Evolutionary conservation across 2,329 filamentous ascomycete genomes (phyloP).

Genomic region (Cercospora sesami): DNA sequence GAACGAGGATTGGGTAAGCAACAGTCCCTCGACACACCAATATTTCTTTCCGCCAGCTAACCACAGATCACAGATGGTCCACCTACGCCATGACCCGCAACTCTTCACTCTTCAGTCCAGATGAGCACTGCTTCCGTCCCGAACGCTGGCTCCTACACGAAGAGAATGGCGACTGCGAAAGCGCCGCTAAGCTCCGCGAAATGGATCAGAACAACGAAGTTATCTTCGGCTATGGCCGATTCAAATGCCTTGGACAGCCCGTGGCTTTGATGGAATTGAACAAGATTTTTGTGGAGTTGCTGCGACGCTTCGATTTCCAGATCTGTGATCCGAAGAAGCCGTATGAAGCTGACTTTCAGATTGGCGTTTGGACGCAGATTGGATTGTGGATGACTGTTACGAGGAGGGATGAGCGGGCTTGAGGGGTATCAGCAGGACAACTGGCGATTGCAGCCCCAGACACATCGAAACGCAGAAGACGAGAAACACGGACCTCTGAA

Average conservation of each 20-base stretch:
- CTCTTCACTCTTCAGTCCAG: constrained; percentile 1
- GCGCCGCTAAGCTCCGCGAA: constrained; percentile 8
- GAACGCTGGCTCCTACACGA: constrained; percentile 18
- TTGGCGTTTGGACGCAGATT: constrained; percentile 14
- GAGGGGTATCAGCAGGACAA: not conserved
- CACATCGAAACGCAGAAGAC: no score
- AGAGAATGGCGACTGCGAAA: constrained; percentile 15
- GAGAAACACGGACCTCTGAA: no score
- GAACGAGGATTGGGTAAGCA: constrained; percentile 20
- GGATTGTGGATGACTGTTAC: constrained; percentile 20
- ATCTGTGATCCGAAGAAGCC: constrained; percentile 13
- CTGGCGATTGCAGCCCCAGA: no score
- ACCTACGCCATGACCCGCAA: constrained; percentile 27
- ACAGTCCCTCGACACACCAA: not conserved
- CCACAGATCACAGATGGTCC: constrained; percentile 5
- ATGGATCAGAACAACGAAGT: constrained; percentile 23
- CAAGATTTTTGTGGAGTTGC: constrained; percentile 16
- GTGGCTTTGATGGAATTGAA: constrained; percentile 40
- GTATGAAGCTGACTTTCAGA: constrained; percentile 13
- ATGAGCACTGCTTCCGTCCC: constrained; percentile 17
- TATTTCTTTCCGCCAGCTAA: not conserved
- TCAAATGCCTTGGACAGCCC: constrained; percentile 29
- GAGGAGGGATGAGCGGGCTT: not conserved
- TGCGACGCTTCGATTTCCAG: constrained; percentile 8
- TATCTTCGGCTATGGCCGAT: constrained; percentile 37